Evolutionary conservation across 345 rosid genomes (phyloP).

Genomic region (Heritiera fomes): DNA sequence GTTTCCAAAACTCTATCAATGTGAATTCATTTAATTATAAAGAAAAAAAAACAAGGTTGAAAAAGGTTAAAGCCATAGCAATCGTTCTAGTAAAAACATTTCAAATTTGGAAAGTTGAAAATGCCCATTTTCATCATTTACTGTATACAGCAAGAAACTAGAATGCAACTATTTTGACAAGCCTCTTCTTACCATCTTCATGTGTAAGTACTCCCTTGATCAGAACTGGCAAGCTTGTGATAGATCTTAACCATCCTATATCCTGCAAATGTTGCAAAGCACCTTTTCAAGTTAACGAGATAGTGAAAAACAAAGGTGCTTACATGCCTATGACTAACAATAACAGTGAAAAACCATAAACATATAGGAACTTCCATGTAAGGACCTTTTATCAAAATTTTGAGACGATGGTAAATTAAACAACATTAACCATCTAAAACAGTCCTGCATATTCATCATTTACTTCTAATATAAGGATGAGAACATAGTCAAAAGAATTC

Average conservation of each 20-base stretch:
- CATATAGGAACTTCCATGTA: neutral
- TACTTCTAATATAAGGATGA: slow-evolving; percentile 1
- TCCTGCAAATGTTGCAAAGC: slow-evolving; percentile 51
- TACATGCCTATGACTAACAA: neutral
- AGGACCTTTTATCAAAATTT: neutral
- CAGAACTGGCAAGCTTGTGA: slow-evolving; percentile 69
- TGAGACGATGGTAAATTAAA: neutral
- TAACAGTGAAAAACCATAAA: neutral
- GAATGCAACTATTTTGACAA: slow-evolving; percentile 9
- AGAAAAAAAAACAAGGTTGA: neutral
- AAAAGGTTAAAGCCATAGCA: neutral
- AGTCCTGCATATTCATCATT: neutral
- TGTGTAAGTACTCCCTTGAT: slow-evolving; percentile 76
- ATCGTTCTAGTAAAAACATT: neutral
- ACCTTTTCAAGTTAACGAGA: neutral
- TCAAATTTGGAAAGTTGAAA: neutral
- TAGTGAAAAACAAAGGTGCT: neutral
- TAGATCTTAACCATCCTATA: slow-evolving; percentile 73
- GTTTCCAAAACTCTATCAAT: neutral
- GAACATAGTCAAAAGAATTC: neutral
- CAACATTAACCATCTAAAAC: neutral
- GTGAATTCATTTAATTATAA: neutral
- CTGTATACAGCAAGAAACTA: neutral
- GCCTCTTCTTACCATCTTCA: slow-evolving; percentile 68
- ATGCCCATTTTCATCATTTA: neutral